A percentile compares a stretch with the other conserved stretches of the same genome.
phyloP scores from a whole-genome alignment of 345 rosid genomes.

The Cardamine occulta region DNA sequence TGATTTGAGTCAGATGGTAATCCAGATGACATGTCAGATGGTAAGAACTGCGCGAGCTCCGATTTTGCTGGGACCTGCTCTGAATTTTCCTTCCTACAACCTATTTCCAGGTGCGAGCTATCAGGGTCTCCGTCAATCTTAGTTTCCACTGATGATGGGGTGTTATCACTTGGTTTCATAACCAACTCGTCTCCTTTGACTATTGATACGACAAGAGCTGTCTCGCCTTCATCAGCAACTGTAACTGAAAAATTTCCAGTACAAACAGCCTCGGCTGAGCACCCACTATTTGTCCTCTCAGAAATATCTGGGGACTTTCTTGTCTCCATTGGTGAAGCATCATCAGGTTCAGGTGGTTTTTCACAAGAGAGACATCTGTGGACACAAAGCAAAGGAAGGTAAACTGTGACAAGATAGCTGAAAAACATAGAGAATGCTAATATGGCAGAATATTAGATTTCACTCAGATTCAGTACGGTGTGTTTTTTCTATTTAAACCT shows the following conservation, averaged over 20 bases:
- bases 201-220: slow-evolving; percentile 88
- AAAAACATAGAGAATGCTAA: slow-evolving; percentile 12
- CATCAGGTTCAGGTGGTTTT: slow-evolving; percentile 51
- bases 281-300: slow-evolving; percentile 49
- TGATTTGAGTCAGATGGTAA: slow-evolving; percentile 46
- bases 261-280: slow-evolving; percentile 55
- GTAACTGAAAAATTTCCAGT: slow-evolving; percentile 76
- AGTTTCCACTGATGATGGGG: slow-evolving; percentile 44
- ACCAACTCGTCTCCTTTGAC: slow-evolving; percentile 55
- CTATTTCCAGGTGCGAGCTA: slow-evolving; percentile 40
- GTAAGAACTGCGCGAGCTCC: slow-evolving; percentile 55
- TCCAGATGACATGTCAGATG: slow-evolving; percentile 48
- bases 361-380: slow-evolving; percentile 69
- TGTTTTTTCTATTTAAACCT: background rate
- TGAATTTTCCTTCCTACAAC: slow-evolving; percentile 43
- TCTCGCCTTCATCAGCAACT: slow-evolving; percentile 93
- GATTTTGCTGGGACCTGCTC: slow-evolving; percentile 44
- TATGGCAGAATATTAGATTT: slow-evolving; percentile 2
- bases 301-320: slow-evolving; percentile 47
- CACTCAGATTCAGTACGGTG: slow-evolving; percentile 10
- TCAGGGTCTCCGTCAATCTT: slow-evolving; percentile 45
- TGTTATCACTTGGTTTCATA: slow-evolving; percentile 51
- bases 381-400: slow-evolving; percentile 20
- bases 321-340: slow-evolving; percentile 44
- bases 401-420: slow-evolving; percentile 15